Percentiles rank a stretch among this genome's conserved stretches.
These are phyloP conservation scores for Monilinia polystroma DNA, from an alignment of 2,329 filamentous ascomycete species.

Conservation along the genomic window DNA sequence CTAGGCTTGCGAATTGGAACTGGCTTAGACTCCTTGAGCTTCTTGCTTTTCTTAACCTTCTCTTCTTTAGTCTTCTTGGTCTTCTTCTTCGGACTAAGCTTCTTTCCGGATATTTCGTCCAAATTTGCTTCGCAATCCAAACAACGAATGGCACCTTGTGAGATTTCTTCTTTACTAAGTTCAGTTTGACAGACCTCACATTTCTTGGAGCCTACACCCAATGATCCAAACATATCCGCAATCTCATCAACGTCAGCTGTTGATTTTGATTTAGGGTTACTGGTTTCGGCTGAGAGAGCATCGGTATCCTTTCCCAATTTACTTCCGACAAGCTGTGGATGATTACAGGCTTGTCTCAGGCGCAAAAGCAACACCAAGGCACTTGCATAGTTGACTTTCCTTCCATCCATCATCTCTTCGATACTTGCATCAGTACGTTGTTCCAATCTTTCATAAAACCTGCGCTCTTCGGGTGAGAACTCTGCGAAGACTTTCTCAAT, in stretches of 20 bases:
- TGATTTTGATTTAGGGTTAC: slow-evolving; percentile 45
- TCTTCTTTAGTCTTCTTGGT: slow-evolving; percentile 45
- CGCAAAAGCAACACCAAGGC: slow-evolving; percentile 89
- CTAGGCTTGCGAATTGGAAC: slow-evolving; percentile 48
- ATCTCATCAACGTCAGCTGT: slow-evolving; percentile 71
- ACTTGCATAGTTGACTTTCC: slow-evolving; percentile 84
- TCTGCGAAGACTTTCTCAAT: slow-evolving; percentile 76
- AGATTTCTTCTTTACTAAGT: slow-evolving; percentile 35
- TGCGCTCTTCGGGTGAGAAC: slow-evolving; percentile 76
- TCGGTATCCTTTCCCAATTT: slow-evolving; percentile 88
- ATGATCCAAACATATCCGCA: slow-evolving; percentile 79
- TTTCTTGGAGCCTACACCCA: slow-evolving; percentile 52
- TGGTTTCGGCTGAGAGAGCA: slow-evolving; percentile 65
- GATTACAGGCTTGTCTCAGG: slow-evolving; percentile 90
- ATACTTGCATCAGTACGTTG: slow-evolving; percentile 82
- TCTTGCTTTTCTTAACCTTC: slow-evolving; percentile 42
- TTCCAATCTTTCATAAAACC: slow-evolving; percentile 83
- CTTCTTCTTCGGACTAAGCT: slow-evolving; percentile 42
- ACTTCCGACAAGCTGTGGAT: slow-evolving; percentile 81
- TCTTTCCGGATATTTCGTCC: slow-evolving; percentile 54
- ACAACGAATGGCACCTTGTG: slow-evolving; percentile 59
- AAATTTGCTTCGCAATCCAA: slow-evolving; percentile 74
- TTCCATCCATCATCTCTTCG: slow-evolving; percentile 81
- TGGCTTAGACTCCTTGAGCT: slow-evolving; percentile 28
- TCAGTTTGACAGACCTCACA: slow-evolving; percentile 40